Conservation (phyloP, 2,329 filamentous ascomycete genomes). For the Alternaria arbusti region DNA sequence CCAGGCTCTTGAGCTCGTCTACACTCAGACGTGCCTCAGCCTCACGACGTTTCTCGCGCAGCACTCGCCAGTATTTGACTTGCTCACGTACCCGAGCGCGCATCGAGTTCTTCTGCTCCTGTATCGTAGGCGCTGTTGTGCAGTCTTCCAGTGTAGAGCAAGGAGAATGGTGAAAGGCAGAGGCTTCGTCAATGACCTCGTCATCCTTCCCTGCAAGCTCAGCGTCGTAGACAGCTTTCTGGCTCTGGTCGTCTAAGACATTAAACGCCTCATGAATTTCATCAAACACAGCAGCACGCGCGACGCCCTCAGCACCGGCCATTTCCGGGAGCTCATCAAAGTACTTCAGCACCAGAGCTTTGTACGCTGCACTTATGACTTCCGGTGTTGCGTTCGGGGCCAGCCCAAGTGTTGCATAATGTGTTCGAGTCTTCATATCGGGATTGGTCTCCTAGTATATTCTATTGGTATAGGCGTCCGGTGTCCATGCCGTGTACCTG, state of each 20-base stretch:
- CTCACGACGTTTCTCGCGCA: constrained; percentile 15
- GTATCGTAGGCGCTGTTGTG: constrained; percentile 13
- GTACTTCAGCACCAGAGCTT: constrained; percentile 20
- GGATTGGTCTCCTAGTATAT: neutral
- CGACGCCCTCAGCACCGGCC: constrained; percentile 10
- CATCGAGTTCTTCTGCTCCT: constrained; percentile 18
- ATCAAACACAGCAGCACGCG: constrained; percentile 11
- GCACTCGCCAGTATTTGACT: constrained; percentile 16
- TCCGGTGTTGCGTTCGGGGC: constrained; percentile 14
- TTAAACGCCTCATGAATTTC: constrained; percentile 24
- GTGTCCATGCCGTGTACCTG: neutral
- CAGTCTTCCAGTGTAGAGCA: neutral
- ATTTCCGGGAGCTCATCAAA: constrained; percentile 22
- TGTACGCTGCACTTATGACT: constrained; percentile 28
- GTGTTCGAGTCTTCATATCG: constrained; percentile 9
- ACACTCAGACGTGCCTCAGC: constrained; percentile 13
- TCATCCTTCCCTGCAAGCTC: constrained; percentile 12
- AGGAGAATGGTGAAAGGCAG: constrained; percentile 7
- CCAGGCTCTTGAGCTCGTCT: constrained; percentile 12
- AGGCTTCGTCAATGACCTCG: neutral
- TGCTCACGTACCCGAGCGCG: constrained; percentile 15
- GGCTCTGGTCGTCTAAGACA: constrained; percentile 18
- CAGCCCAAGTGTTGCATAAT: constrained; percentile 25
- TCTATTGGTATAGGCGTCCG: neutral
- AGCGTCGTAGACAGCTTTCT: constrained; percentile 23